phyloP scores from a whole-genome alignment of 495 filamentous ascomycete species.

The Aspergillus incahuasiensis region DNA sequence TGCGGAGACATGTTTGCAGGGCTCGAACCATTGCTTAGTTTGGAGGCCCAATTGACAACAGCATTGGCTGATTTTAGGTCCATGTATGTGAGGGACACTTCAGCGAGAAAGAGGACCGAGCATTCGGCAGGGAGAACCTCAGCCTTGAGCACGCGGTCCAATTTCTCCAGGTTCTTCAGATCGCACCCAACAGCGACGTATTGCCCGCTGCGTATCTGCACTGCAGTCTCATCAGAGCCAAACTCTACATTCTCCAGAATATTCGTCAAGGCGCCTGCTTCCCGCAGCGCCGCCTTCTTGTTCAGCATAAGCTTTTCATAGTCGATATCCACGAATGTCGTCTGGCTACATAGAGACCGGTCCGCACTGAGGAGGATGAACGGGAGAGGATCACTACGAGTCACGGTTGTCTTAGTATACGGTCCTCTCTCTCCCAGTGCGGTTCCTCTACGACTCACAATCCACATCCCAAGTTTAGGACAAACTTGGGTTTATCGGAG shows the following conservation, averaged over 20 bases:
- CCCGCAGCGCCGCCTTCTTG: conserved; percentile 63
- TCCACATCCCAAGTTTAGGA: conserved; percentile 87
- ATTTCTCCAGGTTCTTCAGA: conserved; percentile 56
- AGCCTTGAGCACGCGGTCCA: conserved; percentile 52
- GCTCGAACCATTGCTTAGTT: conserved; percentile 54
- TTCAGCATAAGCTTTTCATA: conserved; percentile 73
- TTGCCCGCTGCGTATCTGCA: conserved; percentile 57
- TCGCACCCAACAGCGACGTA: conserved; percentile 84
- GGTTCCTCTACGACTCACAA: conserved; percentile 58
- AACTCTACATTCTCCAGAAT: conserved; percentile 48
- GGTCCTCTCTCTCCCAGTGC: not conserved
- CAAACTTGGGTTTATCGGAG: conserved; percentile 59
- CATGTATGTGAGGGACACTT: conserved; percentile 93
- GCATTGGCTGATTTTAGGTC: conserved; percentile 65
- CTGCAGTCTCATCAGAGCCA: conserved; percentile 35
- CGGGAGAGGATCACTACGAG: conserved; percentile 76
- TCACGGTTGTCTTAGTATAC: conserved; percentile 22
- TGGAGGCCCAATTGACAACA: conserved; percentile 66
- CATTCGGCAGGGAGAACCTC: conserved; percentile 52
- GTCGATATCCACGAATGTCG: conserved; percentile 80
- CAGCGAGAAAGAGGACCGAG: conserved; percentile 72
- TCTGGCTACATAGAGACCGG: conserved; percentile 46
- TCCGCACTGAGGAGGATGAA: conserved; percentile 74
- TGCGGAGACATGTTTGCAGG: not conserved
- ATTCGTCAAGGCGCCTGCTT: conserved; percentile 52